Conservation (phyloP, 495 filamentous ascomycete genomes). For the Chaetomium cochliodes region DNA sequence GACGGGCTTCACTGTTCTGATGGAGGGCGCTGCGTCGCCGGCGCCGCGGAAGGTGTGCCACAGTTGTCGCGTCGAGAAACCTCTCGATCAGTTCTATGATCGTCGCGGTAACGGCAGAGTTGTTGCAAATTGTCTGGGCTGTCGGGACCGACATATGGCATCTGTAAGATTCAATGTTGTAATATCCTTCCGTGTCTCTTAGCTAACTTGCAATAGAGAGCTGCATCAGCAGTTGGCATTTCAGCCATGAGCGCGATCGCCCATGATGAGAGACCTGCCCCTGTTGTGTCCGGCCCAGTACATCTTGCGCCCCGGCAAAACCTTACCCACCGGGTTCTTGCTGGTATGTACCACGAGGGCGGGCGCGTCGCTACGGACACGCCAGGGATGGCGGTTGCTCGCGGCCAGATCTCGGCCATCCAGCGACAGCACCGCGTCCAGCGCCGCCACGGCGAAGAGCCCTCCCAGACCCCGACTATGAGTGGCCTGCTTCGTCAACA, state of each 20-base stretch:
- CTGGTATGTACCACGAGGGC: not conserved
- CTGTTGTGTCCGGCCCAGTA: not conserved
- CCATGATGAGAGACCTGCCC: not conserved
- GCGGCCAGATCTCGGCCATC: not conserved
- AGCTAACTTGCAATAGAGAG: not conserved
- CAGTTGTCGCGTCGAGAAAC: not conserved
- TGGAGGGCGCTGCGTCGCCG: not conserved
- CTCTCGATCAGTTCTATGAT: not conserved
- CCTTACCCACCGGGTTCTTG: not conserved
- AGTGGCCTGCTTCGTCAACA: too few species aligned
- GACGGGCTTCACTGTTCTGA: not conserved
- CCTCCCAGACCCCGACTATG: not conserved
- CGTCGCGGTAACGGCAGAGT: not conserved
- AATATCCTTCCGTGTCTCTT: not conserved
- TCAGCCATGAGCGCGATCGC: not conserved
- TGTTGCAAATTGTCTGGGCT: not conserved
- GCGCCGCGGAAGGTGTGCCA: not conserved
- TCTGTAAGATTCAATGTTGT: not conserved
- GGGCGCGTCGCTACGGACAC: not conserved
- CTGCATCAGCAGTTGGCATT: not conserved
- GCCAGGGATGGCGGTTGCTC: not conserved
- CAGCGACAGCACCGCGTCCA: conserved; percentile 4
- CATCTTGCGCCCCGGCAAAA: not conserved
- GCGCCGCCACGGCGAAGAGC: not conserved
- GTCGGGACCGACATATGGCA: not conserved